Evolutionary conservation across 805 yeast species (phyloP), one percentile per base, ranked within the genome.

Genomic region (Barnettozyma sucrosica): DNA sequence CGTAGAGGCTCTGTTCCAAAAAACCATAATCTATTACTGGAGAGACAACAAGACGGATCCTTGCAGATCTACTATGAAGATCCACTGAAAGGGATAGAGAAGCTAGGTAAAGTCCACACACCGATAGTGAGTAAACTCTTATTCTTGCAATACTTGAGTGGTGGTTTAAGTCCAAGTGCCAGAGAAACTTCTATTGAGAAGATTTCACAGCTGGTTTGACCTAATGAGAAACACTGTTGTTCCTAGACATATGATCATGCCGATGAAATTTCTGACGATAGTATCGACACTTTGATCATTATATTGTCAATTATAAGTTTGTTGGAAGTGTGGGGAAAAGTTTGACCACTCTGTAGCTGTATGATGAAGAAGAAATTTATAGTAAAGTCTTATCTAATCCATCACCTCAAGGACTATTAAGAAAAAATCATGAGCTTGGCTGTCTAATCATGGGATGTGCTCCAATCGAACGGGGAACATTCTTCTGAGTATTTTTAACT

Each of bases 61-160:
- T 55, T 85, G 46, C 64, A 66, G 24, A 61, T 80, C 4, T 66
- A 68, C 41, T 75, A 74, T 55, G 70, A 67, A 55, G 67, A 70
- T 48, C 64, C 67, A 20, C 63, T 65, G n/a, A 64, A 67, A 14
- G 70, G 69, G 7, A 48, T 58, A 41, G 40, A 19, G 26, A 50
- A 54, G 1, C 60, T 90, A 63, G 97, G 97, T 1, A 56, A 57
- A 6, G 82, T 89, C 3, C 57, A 68, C 8, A 78, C 79, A 44
- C 86, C 92, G 2, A 60, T 78, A 16, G 72, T 89, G 5, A 75
- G 86, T 2, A 77, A 80, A 51, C 68, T 84, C n/a, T 68, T 90
- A 47, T 79, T 89, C 54, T 68, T 85, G 54, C 88, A 83, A 64
- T 90, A 92, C 63, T 66, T 89, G 55, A 76, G 85, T 54, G 92